Percentiles rank a stretch among this genome's conserved stretches.
Conservation (phyloP, 1,284 basidiomycete genomes). For the Pascua sp. region DNA sequence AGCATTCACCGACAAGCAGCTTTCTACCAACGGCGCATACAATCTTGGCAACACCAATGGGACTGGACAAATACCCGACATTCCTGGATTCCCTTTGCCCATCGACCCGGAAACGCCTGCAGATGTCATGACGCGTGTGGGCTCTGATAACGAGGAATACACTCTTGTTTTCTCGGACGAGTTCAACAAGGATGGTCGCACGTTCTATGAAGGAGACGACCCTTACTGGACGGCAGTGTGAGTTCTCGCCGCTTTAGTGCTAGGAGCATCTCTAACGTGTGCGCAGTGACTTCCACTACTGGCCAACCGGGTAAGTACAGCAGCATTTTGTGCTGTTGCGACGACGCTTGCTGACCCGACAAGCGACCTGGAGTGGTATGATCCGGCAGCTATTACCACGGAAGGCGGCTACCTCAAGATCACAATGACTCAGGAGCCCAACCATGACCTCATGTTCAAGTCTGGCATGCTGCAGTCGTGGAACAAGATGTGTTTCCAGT, state of each 20-base stretch:
- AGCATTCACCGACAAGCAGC: constrained; percentile 35
- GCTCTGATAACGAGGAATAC: constrained; percentile 47
- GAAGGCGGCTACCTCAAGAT: constrained; percentile 73
- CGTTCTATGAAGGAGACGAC: constrained; percentile 65
- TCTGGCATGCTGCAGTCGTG: constrained; percentile 55
- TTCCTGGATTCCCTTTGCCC: constrained; percentile 63
- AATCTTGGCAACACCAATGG: constrained; percentile 58
- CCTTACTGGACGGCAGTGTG: constrained; percentile 50
- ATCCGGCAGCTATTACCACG: constrained; percentile 77
- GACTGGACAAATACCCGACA: constrained; percentile 57
- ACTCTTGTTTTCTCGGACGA: constrained; percentile 55
- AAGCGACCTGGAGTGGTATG: constrained; percentile 70
- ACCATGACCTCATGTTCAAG: constrained; percentile 70
- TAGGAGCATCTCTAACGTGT: neutral
- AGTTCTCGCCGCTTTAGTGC: constrained; percentile 1
- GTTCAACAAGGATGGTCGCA: constrained; percentile 61
- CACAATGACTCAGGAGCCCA: constrained; percentile 63
- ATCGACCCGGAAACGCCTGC: constrained; percentile 71
- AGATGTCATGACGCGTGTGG: constrained; percentile 41
- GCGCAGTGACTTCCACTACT: constrained; percentile 64
- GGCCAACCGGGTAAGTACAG: constrained; percentile 52
- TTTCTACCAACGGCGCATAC: constrained; percentile 51
- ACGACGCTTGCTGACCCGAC: neutral
- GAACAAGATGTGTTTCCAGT: constrained; percentile 84
- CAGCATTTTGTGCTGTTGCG: neutral